A percentile compares a stretch with the other conserved stretches of the same genome.
Evolutionary conservation across 2,329 filamentous ascomycete species (phyloP).

Genomic region (Penicillium sp.): DNA sequence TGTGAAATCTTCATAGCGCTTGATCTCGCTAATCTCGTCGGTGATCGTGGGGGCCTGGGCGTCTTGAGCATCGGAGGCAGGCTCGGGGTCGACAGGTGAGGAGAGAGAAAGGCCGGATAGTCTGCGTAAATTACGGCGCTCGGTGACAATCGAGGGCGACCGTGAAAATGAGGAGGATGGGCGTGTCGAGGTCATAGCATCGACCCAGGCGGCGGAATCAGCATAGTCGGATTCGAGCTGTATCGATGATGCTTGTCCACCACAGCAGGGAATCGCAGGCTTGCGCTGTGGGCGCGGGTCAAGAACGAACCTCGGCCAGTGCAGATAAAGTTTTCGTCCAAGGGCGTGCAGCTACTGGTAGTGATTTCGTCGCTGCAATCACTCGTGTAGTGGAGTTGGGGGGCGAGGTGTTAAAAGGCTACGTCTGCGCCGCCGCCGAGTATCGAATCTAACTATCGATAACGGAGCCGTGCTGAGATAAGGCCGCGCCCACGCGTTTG

Average conservation of each 20-base stretch:
- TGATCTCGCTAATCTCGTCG: conserved; percentile 96
- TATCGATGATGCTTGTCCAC: conserved; percentile 17
- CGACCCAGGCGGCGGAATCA: conserved; percentile 24
- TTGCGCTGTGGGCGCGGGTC: background rate
- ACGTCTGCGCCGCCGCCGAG: conserved; percentile 26
- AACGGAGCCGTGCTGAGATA: conserved; percentile 29
- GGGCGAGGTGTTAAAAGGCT: conserved; percentile 17
- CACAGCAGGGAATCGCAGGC: conserved; percentile 8
- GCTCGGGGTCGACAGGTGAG: conserved; percentile 57
- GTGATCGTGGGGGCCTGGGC: conserved; percentile 68
- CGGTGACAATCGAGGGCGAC: conserved; percentile 34
- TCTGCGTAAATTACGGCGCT: conserved; percentile 38
- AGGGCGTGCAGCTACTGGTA: background rate
- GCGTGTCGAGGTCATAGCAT: conserved; percentile 47
- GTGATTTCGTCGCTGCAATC: conserved; percentile 1
- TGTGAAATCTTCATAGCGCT: conserved; percentile 98
- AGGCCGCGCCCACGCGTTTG: conserved; percentile 28
- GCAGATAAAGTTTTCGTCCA: background rate
- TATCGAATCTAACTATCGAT: conserved; percentile 20
- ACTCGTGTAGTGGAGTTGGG: conserved; percentile 8
- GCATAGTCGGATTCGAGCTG: conserved; percentile 31
- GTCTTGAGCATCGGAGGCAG: conserved; percentile 54
- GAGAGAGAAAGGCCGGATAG: conserved; percentile 58
- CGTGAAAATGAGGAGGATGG: conserved; percentile 33
- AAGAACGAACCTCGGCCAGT: background rate